Base-by-base conservation (phyloP, 2,329 filamentous ascomycete genomes). In the Calycina herbarum region DNA sequence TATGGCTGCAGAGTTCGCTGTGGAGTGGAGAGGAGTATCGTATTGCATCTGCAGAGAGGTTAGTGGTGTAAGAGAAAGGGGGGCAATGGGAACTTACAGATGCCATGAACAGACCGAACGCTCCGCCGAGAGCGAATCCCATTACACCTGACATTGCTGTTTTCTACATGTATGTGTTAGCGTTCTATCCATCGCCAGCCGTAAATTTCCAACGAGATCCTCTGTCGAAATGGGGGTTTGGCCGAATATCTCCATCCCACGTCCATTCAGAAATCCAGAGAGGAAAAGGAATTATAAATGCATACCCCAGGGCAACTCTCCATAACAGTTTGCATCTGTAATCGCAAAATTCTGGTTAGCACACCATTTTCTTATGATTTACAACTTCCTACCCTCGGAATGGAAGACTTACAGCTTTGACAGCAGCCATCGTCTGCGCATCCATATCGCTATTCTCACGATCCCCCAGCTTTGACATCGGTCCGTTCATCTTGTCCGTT, bases 31-130 rank as follows among this genome's bases (percentile, higher is more conserved):
- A 66, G 94, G 92, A 0, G 94, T 97, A 77, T 99, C 95, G 85
- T 99, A 99, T 79, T 93, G 90, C 95, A 99, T 99, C 93, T 96
- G 62, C 13, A 5, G 35, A 11, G 45, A 57, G 29, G 42, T 61
- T 61, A 63, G 63, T 56, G 59, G 42, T 64, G 4, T 54, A 13
- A 31, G 48, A 24, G 42, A 40, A 63, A 56, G 63, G 40, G 45
- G 29, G 27, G 45, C 63, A 59, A 61, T 64, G 67, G 38, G 42
- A 58, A 82, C 90, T 69, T 88, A 96, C 93, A 75, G 92, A 95
- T 66, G 94, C 93, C 94, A 98, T 99, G 83, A 99, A 99, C 74
- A 98, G 85, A 72, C 95, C 95, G 73, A 99, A 99, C 56, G 96
- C 83, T 74, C 93, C 95, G 69, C 95, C 95, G 71, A 99, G 89